Conservation (phyloP, 768 basidiomycete species). For the Amanita rubescens region DNA sequence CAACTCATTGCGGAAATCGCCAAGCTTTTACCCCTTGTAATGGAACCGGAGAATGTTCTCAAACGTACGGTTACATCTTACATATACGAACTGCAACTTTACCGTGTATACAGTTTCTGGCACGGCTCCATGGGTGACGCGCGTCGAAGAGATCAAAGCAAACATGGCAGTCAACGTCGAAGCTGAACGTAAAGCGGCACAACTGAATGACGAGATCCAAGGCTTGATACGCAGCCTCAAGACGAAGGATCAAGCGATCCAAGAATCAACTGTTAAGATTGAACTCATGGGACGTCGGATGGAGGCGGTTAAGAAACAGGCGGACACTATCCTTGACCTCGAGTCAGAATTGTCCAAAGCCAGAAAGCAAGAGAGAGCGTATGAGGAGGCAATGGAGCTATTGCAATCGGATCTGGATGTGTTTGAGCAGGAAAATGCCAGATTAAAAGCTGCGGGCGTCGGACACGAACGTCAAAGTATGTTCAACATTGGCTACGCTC, state of each 20-base stretch:
- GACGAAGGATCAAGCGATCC: slow-evolving; percentile 82
- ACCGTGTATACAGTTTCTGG: slow-evolving; percentile 46
- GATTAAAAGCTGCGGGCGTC: slow-evolving; percentile 62
- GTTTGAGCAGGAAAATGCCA: slow-evolving; percentile 82
- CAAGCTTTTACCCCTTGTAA: slow-evolving; percentile 58
- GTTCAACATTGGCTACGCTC: slow-evolving; percentile 13
- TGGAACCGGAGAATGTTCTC: slow-evolving; percentile 71
- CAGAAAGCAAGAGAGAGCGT: slow-evolving; percentile 81
- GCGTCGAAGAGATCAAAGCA: slow-evolving; percentile 79
- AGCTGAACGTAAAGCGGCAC: slow-evolving; percentile 81
- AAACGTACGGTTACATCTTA: slow-evolving; percentile 49
- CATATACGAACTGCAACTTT: background rate
- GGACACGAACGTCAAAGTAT: slow-evolving; percentile 68
- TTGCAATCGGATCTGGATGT: slow-evolving; percentile 82
- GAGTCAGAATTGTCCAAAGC: slow-evolving; percentile 76
- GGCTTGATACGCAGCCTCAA: slow-evolving; percentile 79
- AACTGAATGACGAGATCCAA: slow-evolving; percentile 86
- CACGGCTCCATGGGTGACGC: slow-evolving; percentile 76
- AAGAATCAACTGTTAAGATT: slow-evolving; percentile 87
- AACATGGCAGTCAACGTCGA: slow-evolving; percentile 82
- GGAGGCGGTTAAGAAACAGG: slow-evolving; percentile 87
- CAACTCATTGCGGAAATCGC: slow-evolving; percentile 67
- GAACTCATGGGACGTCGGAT: slow-evolving; percentile 91
- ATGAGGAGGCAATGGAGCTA: slow-evolving; percentile 92
- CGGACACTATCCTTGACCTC: slow-evolving; percentile 74